These are phyloP conservation scores for Spirogloea muscicola DNA, from an alignment of 139 green algal genomes.

Conservation along the genomic window DNA sequence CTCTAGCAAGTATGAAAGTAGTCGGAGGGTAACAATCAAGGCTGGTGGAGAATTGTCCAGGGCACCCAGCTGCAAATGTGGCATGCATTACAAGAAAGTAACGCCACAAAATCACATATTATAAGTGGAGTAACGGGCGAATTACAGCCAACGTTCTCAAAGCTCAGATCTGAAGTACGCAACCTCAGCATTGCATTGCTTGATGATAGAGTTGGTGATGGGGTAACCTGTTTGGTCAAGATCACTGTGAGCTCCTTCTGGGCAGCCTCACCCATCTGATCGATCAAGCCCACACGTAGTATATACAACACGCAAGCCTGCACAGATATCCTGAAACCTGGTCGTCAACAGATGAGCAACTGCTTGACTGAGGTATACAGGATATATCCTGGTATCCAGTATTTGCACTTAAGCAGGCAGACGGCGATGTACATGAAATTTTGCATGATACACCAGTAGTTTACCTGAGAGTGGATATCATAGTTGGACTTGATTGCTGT, in stretches of 20 bases:
- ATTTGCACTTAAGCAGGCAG: too few species aligned
- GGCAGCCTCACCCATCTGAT: constrained; percentile 64
- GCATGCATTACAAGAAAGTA: not conserved
- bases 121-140: not conserved
- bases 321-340: constrained; percentile 16
- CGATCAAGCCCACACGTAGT: constrained; percentile 67
- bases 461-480: constrained; percentile 9
- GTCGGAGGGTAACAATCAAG: constrained; percentile 62
- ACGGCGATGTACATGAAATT: too few species aligned
- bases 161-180: too few species aligned
- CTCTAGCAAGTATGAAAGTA: constrained; percentile 65
- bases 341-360: too few species aligned
- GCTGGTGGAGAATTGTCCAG: constrained; percentile 47
- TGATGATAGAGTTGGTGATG: too few species aligned
- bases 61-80: constrained; percentile 14
- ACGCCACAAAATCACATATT: not conserved
- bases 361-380: too few species aligned
- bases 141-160: too few species aligned
- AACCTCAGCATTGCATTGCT: too few species aligned
- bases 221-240: constrained; percentile 53
- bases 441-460: not conserved
- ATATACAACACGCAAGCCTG: constrained; percentile 73
- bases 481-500: constrained; percentile 20
- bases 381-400: too few species aligned
- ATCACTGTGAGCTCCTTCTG: constrained; percentile 63